Evolutionary conservation across 2,329 filamentous ascomycete genomes (phyloP), one percentile per base, ranked within the genome.

Genomic region (Mollisia scopiformis): DNA sequence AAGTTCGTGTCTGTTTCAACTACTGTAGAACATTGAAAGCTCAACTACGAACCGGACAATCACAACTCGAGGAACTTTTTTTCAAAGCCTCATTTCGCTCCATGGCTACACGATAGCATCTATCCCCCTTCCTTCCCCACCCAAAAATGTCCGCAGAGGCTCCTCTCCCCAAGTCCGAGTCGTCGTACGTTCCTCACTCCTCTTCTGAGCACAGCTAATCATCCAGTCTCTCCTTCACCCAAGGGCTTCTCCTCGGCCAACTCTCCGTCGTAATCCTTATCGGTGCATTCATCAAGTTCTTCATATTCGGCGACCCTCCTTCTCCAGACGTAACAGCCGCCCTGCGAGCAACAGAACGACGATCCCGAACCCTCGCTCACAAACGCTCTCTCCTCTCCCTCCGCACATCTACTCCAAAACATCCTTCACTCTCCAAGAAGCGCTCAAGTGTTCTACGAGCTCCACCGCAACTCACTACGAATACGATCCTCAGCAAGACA

Each of bases 231-330:
- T 95, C 92, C 35, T 98, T 98, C 76, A 96, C 92, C 0, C 92
- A 97, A 75, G 95, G 95, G 28, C 89, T 99, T 69, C 87, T 99
- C 52, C 83, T 98, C 31, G 95, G 95, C 53, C 95, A 99, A 76
- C 83, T 99, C 55, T 96, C 93, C 1, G 91, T 99, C 49, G 91
- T 97, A 14, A 80, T 98, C 25, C 83, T 99, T 39, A 87, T 99
- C 63, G 93, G 93, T 66, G 92, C 90, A 68, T 98, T 99, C 78
- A 98, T 99, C 77, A 97, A 97, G 75, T 99, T 97, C 85, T 99
- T 99, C 84, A 98, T 99, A 73, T 98, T 99, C 74, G 95, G 95
- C 69, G 95, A 98, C 73, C 88, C 92, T 5, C 92, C 93, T 0
- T 92, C 91, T 1, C 84, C 92, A 63, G 93, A 96, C 65, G 87